Evolutionary conservation across 1,139 yeast genomes (phyloP).

Genomic region (Yamadazyma pseudoaaseri): DNA sequence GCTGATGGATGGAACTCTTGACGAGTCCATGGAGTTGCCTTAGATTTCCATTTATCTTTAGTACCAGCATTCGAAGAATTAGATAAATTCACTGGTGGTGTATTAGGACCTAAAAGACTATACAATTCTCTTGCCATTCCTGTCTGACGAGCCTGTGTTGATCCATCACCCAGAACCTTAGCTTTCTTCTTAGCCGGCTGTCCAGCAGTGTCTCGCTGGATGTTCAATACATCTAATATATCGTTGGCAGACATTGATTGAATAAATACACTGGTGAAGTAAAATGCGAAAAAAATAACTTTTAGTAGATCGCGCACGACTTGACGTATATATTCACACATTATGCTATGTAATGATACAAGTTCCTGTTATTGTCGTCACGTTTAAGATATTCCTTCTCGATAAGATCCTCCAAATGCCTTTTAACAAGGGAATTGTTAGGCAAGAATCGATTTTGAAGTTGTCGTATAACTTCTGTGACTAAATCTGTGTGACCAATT

Average conservation of each 20-base stretch:
- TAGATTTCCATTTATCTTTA: conserved; percentile 66
- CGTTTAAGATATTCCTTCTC: conserved; percentile 83
- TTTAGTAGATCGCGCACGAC: background rate
- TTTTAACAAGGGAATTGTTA: conserved; percentile 65
- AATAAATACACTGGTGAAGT: no score
- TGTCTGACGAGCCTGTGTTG: conserved; percentile 39
- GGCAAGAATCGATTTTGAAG: conserved; percentile 68
- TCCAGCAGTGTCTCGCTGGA: conserved; percentile 43
- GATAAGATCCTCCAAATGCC: conserved; percentile 74
- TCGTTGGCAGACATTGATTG: conserved; percentile 52
- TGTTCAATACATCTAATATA: conserved; percentile 75
- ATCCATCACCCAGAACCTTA: conserved; percentile 26
- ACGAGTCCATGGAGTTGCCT: conserved; percentile 82
- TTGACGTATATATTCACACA: no score
- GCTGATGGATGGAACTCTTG: conserved; percentile 55
- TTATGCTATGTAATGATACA: conserved; percentile 72
- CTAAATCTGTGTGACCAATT: conserved; percentile 61
- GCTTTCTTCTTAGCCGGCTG: conserved; percentile 41
- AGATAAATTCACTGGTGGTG: conserved; percentile 76
- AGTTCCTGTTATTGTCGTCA: conserved; percentile 57
- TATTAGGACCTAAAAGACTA: conserved; percentile 84
- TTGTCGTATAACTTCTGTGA: conserved; percentile 65
- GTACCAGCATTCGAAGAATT: conserved; percentile 47
- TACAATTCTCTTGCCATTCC: conserved; percentile 92
- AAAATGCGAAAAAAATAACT: no score